These are phyloP conservation scores for Zymoseptoria crescenta DNA, from an alignment of 2,329 filamentous ascomycete species.

Conservation along the genomic window DNA sequence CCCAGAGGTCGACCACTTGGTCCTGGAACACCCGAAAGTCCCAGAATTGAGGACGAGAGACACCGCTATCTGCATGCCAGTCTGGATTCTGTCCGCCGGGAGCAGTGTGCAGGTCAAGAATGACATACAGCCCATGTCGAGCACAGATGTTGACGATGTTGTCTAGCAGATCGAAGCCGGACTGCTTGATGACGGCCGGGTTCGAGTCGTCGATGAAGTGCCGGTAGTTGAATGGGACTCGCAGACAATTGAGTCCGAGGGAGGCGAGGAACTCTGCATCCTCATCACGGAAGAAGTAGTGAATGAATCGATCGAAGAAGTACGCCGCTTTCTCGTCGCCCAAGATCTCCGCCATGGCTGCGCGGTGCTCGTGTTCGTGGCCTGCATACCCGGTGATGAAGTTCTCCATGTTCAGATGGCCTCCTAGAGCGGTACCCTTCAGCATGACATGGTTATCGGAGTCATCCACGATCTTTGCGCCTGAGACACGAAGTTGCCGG, in stretches of 20 bases:
- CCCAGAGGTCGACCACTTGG: constrained; percentile 44
- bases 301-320: constrained; percentile 51
- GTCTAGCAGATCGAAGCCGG: constrained; percentile 45
- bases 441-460: constrained; percentile 42
- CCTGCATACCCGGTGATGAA: constrained; percentile 58
- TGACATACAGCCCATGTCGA: constrained; percentile 43
- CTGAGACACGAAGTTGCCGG: constrained; percentile 27
- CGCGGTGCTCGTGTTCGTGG: constrained; percentile 50
- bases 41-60: constrained; percentile 43
- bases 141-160: constrained; percentile 43
- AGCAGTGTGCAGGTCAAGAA: constrained; percentile 43
- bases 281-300: constrained; percentile 52
- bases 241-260: constrained; percentile 50
- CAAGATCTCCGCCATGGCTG: constrained; percentile 46
- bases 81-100: constrained; percentile 45
- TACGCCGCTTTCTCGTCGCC: constrained; percentile 51
- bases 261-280: constrained; percentile 53
- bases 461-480: constrained; percentile 39
- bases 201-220: constrained; percentile 47
- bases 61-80: constrained; percentile 45
- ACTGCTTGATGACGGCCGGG: constrained; percentile 40
- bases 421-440: constrained; percentile 40
- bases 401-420: constrained; percentile 37
- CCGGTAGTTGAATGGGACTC: constrained; percentile 55
- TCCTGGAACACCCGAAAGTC: constrained; percentile 46